Base-by-base conservation (phyloP, 2,329 filamentous ascomycete genomes). In the Salinomyces thailandicus region DNA sequence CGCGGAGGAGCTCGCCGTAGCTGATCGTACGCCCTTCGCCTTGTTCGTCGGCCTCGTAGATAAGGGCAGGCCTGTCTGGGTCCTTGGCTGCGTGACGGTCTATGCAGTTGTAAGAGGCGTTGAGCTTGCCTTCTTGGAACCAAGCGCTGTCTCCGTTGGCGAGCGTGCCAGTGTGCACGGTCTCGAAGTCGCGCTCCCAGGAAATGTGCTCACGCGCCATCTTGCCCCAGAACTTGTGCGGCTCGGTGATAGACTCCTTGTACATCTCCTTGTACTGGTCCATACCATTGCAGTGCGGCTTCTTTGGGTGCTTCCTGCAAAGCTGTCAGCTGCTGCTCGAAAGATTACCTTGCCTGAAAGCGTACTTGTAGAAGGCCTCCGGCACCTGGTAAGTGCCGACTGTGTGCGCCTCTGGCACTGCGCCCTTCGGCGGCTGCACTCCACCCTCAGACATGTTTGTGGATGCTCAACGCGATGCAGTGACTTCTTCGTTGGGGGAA, bases 41-140 rank as follows among this genome's bases (percentile, higher is more conserved):
- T 28, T 81, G 76, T 65, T 98, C 91, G 55, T 98, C 91, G 43
- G 87, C 89, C 69, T 98, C 91, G 69, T 96, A 98, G 67, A 96
- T 94, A 66, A 98, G 93, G 60, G 91, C 91, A 32, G 91, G 78
- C 66, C 81, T 85, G 67, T 96, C 69, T 32, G 91, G 91, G 65
- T 94, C 79, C 66, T 87, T 86, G 65, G 93, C 75, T n/a, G 91
- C 91, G 63, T 96, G 89, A 44, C 91, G 84, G 58, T 98, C 91
- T 47, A 98, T 80, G 57, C 86, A 93, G 71, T 98, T 98, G 77
- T 86, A 96, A 18, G 84, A 91, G 45, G 91, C 91, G 56, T 98
- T 98, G 57, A 98, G 71, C 53, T 80, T 77, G 49, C 91, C 91
- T 68, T 95, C 91, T 43, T 87, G 66, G 59, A 96, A 98, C 89